Evolutionary conservation across 2,329 filamentous ascomycete genomes (phyloP).

Genomic region (Aspergillus sp.): DNA sequence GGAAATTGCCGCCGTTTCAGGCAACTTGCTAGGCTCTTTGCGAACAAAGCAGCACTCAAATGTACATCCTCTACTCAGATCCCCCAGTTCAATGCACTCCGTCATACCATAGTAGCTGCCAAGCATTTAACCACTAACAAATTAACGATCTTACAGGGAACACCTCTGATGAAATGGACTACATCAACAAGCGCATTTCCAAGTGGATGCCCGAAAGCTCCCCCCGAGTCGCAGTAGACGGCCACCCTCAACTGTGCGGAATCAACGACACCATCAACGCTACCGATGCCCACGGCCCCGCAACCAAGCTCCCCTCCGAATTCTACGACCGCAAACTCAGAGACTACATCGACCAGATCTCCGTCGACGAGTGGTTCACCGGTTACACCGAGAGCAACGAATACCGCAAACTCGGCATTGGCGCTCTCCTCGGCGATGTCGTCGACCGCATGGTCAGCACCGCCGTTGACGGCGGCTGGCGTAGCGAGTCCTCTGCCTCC

Average conservation of each 20-base stretch:
- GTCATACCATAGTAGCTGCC: background rate
- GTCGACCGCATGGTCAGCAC: constrained; percentile 70
- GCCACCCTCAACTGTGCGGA: constrained; percentile 78
- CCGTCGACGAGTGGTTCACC: constrained; percentile 88
- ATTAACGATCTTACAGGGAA: constrained; percentile 53
- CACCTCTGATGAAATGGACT: constrained; percentile 74
- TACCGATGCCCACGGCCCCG: constrained; percentile 78
- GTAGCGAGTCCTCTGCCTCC: constrained; percentile 53
- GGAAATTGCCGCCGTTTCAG: constrained; percentile 71
- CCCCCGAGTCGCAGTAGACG: constrained; percentile 75
- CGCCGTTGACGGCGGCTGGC: constrained; percentile 60
- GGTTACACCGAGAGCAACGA: constrained; percentile 83
- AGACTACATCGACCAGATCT: constrained; percentile 69
- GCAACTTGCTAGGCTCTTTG: constrained; percentile 68
- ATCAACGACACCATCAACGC: constrained; percentile 95
- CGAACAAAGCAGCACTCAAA: constrained; percentile 67
- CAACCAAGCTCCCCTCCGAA: constrained; percentile 74
- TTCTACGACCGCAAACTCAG: constrained; percentile 80
- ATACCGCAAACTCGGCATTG: constrained; percentile 88
- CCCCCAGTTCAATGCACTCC: background rate
- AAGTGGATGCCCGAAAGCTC: constrained; percentile 80
- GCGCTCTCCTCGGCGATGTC: constrained; percentile 79
- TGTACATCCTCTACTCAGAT: constrained; percentile 47
- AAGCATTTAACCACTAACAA: no score
- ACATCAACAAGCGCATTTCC: constrained; percentile 73